Evolutionary conservation across 768 basidiomycete genomes (phyloP).

Genomic region (Agaricus bisporus): DNA sequence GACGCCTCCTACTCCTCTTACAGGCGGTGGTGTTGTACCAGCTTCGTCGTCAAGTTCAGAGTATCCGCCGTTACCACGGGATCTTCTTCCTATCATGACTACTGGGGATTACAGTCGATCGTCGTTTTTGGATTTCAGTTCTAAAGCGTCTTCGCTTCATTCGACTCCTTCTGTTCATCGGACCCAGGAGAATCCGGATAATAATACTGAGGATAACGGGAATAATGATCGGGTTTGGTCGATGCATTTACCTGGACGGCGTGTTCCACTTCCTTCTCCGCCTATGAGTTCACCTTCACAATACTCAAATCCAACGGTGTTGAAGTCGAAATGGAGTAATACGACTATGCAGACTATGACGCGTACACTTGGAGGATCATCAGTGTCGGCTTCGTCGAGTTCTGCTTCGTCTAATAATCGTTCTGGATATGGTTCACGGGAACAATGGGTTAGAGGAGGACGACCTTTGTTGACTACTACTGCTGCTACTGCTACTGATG

Average conservation of each 20-base stretch:
- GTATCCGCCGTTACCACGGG: no score
- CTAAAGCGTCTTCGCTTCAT: conserved; percentile 17
- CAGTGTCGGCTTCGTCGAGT: conserved; percentile 1
- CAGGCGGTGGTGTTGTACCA: background rate
- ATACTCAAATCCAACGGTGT: conserved; percentile 2
- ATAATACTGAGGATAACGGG: background rate
- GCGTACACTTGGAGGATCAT: conserved; percentile 10
- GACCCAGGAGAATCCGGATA: no score
- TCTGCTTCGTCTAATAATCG: conserved; percentile 17
- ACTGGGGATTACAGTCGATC: conserved; percentile 8
- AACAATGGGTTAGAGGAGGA: no score
- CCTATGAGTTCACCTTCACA: background rate
- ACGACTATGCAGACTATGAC: conserved; percentile 27
- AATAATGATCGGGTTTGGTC: conserved; percentile 1
- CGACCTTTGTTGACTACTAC: no score
- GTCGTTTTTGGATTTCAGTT: conserved; percentile 35
- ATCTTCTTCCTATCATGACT: background rate
- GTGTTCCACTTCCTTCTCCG: background rate
- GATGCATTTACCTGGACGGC: conserved; percentile 5
- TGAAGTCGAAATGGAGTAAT: conserved; percentile 36
- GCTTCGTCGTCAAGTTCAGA: background rate
- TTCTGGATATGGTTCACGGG: background rate
- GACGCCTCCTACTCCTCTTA: conserved; percentile 6
- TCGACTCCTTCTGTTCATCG: background rate
- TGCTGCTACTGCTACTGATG: no score